These are phyloP conservation scores for Yarrowia hollandica DNA, from an alignment of 805 yeast genomes.

Conservation along the genomic window DNA sequence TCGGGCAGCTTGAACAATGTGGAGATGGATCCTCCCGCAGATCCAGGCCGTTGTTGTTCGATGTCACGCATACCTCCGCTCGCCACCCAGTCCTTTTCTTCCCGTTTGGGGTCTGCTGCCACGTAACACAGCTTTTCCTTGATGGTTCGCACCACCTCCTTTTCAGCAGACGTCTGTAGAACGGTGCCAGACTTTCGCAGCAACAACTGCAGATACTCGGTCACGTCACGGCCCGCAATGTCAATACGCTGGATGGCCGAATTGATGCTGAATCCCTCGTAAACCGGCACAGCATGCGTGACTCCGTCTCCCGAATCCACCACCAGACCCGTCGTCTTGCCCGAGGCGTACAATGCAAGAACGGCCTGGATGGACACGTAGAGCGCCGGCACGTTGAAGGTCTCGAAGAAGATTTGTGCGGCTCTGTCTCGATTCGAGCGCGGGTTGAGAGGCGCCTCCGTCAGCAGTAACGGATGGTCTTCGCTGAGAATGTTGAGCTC, in stretches of 20 bases:
- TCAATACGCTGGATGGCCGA: conserved; percentile 72
- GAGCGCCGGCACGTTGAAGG: conserved; percentile 73
- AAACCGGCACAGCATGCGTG: conserved; percentile 82
- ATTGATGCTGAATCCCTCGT: conserved; percentile 80
- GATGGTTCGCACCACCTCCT: conserved; percentile 73
- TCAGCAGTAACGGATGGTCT: conserved; percentile 83
- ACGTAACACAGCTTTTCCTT: conserved; percentile 76
- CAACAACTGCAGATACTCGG: conserved; percentile 68
- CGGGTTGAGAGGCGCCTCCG: conserved; percentile 88
- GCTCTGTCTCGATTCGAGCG: conserved; percentile 56
- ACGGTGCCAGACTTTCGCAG: conserved; percentile 68
- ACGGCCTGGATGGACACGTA: conserved; percentile 75
- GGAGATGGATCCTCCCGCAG: conserved; percentile 16
- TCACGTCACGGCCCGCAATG: conserved; percentile 83
- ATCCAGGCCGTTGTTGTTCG: conserved; percentile 30
- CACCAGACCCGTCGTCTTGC: conserved; percentile 87
- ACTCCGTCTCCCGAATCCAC: conserved; percentile 95
- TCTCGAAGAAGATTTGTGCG: conserved; percentile 69
- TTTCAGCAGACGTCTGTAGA: conserved; percentile 71
- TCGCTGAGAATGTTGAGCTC: conserved; percentile 61
- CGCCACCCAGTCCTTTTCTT: conserved; percentile 47
- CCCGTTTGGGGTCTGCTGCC: conserved; percentile 55
- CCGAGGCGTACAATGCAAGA: conserved; percentile 79
- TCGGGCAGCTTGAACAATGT: conserved; percentile 69
- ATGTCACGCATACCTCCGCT: conserved; percentile 31